Base-by-base conservation (phyloP, 306 rosid species). In the Abrus precatorius region DNA sequence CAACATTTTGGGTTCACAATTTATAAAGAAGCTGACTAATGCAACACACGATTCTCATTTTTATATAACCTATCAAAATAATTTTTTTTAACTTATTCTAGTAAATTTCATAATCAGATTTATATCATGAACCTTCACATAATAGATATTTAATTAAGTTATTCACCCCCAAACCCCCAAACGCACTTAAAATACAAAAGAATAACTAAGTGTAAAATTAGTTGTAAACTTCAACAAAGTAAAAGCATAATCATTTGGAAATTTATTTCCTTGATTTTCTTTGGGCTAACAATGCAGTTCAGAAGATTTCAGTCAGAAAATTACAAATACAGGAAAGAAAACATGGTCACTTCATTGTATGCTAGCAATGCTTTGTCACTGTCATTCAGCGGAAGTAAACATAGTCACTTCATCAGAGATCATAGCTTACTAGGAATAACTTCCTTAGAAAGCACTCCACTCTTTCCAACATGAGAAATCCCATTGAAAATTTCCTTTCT, bases 381-480 rank as follows among this genome's bases (percentile, higher is more conserved):
- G 27, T 65, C 80, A 75, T 34, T 68, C 48, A 48, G 61, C 45
- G 13, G 54, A 69, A 45, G 68, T 30, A 49, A 75, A 69, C 60
- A 49, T 54, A 10, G 12, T 14, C 45, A 50, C 14, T 69, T 64
- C 68, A 56, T 38, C 10, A 80, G 49, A 62, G 74, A 75, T 93
- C 94, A 95, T 78, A 95, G 80, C 89, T 95, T 95, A 82, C 98
- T 91, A 27, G 86, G 90, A 84, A 78, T 62, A 48, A 69, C 69
- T 55, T 79, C 76, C 32, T 82, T 72, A 1, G 90, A 62, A 76
- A 77, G 81, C 80, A 76, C 78, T 63, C 79, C 90, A 71, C 69
- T 79, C 70, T 85, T 82, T 69, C 80, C 84, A 47, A 55, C 67
- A 65, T 74, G 88, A 56, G 84, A 62, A 52, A 90, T 81, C 69